Evolutionary conservation across 768 basidiomycete genomes (phyloP), one percentile per base, ranked within the genome.

Genomic region (Lactarius evosmus): DNA sequence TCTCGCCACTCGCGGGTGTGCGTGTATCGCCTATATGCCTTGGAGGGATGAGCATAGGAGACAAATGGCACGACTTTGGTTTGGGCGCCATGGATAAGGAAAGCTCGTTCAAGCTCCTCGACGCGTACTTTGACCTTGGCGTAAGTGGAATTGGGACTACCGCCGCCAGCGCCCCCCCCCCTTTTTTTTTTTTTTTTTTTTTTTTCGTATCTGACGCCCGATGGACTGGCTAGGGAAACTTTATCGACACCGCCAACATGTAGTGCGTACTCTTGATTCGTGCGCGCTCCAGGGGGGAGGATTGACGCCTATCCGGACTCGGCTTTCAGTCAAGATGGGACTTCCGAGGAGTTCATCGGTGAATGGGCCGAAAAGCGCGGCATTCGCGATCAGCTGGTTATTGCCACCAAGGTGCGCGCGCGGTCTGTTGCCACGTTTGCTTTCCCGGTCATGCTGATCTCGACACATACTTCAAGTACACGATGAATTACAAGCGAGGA

Each of bases 11-110:
- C 17, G 76, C 77, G 4, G 74, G 75, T 38, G 69, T 78, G 4
- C 73, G 74, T 33, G 77, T 79, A 41, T 77, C 76, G 6, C 78
- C 76, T 4, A 63, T 78, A 17, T 70, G 69, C 34, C 72, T 79
- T 12, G 78, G 78, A 2, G 76, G 70, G 1, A 75, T 76, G 76
- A 75, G 72, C 54, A 69, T 78, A 38, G 78, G 78, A 33, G 73
- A 77, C 65, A 74, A 76, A 61, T 78, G 77, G 77, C 66, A 32
- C 38, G 67, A 54, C 0, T n/a, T 63, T 16, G 70, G 69, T 29
- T 61, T 76, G 66, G 77, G 77, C 2, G 58, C 62, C 1, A 76
- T 78, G 74, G 61, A 66, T 67, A 76, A 77, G 71, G 74, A 76
- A 51, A 40, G 58, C 49, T 68, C 73, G 17, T 78, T 78, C 68